Conservation (phyloP, 495 filamentous ascomycete species). For the Daldinia vernicosa region DNA sequence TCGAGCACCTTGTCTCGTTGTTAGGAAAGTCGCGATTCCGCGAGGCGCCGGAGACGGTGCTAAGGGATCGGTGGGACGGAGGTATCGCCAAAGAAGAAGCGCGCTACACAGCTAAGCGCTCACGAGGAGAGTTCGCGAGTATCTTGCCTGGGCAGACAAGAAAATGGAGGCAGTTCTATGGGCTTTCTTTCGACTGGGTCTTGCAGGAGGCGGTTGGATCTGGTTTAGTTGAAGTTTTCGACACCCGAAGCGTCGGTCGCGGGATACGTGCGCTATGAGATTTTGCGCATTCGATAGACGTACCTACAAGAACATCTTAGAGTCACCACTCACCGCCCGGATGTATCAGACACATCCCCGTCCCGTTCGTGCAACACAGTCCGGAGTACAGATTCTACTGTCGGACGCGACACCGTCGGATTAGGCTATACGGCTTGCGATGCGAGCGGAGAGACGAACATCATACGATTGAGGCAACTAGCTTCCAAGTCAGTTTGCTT, state of each 20-base stretch:
- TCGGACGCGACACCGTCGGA: background rate
- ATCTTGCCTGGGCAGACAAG: conserved; percentile 78
- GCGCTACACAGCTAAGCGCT: conserved; percentile 66
- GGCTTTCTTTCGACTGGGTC: conserved; percentile 80
- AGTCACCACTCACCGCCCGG: background rate
- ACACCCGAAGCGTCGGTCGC: conserved; percentile 81
- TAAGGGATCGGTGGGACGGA: conserved; percentile 85
- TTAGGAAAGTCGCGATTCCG: conserved; percentile 69
- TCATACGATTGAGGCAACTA: background rate
- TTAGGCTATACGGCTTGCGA: background rate
- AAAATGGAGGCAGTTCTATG: conserved; percentile 84
- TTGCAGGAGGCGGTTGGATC: conserved; percentile 80
- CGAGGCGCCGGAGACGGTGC: conserved; percentile 71
- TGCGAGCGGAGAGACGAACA: background rate
- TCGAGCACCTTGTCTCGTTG: conserved; percentile 71
- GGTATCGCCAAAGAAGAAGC: conserved; percentile 67
- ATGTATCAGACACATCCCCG: background rate
- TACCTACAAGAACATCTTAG: too few relatives aligned
- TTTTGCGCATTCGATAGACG: background rate
- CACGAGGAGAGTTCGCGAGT: conserved; percentile 73
- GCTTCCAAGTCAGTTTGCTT: background rate
- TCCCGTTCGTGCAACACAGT: background rate
- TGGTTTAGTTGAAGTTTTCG: conserved; percentile 83
- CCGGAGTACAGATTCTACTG: background rate
- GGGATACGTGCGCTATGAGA: conserved; percentile 63